Evolutionary conservation across 805 yeast genomes (phyloP), one percentile per base, ranked within the genome.

Genomic region (Teunomyces atbi): DNA sequence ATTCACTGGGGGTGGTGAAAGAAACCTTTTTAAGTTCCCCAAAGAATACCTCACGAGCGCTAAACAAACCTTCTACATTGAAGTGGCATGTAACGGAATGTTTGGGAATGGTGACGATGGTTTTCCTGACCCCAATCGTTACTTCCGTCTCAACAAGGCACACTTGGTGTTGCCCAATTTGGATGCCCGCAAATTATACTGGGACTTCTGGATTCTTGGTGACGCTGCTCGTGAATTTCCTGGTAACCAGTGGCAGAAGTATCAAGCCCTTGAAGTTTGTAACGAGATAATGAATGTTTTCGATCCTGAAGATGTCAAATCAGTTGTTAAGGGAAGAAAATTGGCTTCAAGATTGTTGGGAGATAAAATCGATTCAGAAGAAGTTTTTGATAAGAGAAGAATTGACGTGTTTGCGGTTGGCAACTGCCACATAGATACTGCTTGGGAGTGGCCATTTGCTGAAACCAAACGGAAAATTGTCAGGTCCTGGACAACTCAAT

Each of bases 401-500:
- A 66, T 79, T 47, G 83, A 84, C 46, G 96, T 91, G 8, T 85
- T 73, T 64, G 96, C 88, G 6, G 77, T 94, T 53, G 99, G 99
- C 36, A 88, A 94, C 63, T 94, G 98, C 64, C 98, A 91, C 64
- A 91, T 91, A 56, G 99, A 92, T 60, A 92, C 98, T 13, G 98
- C 98, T 12, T 92, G 99, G 99, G 74, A 90, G 48, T 92, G 99
- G 99, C 98, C 97, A n/a, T 92, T 86, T 73, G 97, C 96, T 2
- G 97, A 94, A 63, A 89, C 98, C 1, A 84, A 87, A 56, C 79
- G 98, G 44, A 92, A 92, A 61, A 81, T 92, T 45, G 96, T 91
- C 2, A 78, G 99, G 53, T 89, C 96, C 5, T 92, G 98, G 98
- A 84, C 96, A 0, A 82, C 96, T 7, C 99, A 92, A 69, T 71